Conservation (phyloP, 2,329 filamentous ascomycete species). For the Sclerotinia minor region DNA sequence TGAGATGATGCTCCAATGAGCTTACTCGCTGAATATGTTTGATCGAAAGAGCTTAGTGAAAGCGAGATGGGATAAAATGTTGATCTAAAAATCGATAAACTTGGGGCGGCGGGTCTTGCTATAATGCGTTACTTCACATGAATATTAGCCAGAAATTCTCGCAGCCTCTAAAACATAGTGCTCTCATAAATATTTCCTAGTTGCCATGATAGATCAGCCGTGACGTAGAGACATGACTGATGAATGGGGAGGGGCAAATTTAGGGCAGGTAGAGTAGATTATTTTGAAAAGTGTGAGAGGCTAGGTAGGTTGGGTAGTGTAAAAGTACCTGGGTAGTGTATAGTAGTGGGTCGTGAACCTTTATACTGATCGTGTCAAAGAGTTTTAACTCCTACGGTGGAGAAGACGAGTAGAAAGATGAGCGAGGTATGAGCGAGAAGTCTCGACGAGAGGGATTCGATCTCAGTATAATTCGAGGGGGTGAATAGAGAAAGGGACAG, state of each 20-base stretch:
- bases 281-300: neutral
- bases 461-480: neutral
- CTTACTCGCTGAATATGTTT: neutral
- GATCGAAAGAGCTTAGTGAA: neutral
- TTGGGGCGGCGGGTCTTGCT: constrained; percentile 6
- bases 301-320: neutral
- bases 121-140: constrained; percentile 21
- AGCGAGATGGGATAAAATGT: neutral
- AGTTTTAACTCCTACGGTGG: constrained; percentile 1
- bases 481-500: neutral
- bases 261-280: constrained; percentile 2
- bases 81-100: constrained; percentile 2
- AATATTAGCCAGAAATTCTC: constrained; percentile 19
- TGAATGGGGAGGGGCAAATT: constrained; percentile 9
- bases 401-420: neutral
- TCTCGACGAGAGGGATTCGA: neutral
- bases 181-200: constrained; percentile 10
- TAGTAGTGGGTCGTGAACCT: constrained; percentile 4
- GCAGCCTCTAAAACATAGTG: neutral
- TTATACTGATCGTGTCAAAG: neutral
- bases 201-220: constrained; percentile 14
- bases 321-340: constrained; percentile 1
- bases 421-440: neutral
- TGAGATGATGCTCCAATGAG: neutral
- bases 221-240: constrained; percentile 1